Base-by-base conservation (phyloP, 1,139 yeast species). In the Candida sp. region DNA sequence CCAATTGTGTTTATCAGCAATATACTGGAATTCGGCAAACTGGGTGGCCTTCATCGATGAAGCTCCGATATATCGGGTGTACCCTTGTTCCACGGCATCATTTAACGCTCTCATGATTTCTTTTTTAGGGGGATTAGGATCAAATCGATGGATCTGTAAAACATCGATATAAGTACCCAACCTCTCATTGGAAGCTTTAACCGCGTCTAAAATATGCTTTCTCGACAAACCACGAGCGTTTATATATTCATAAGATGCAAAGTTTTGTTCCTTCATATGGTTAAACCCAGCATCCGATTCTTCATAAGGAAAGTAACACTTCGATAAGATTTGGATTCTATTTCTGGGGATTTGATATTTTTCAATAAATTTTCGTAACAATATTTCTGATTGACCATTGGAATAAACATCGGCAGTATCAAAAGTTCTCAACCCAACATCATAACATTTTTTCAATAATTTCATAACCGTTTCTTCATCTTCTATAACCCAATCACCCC, bases 31-130 rank as follows among this genome's bases (percentile, higher is more conserved):
- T 55, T 69, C 70, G 5, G 70, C 76, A 58, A 80, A 80, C 47
- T 74, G 73, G 33, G 59, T 57, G 1, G 76, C 66, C 43, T 60
- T 65, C 84, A 80, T 79, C 0, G 81, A 57, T 1, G 83, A 77
- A 2, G 84, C 84, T n/a, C 85, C 85, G 44, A 81, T 66, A 55
- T 81, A 81, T 44, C 83, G 67, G 5, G 71, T 64, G 32, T 61
- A 58, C 1, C 84, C 85, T 22, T 61, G 49, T 46, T 69, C 69
- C 23, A 79, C 77, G 33, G 76, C 66, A 51, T 75, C 79, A 50
- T 80, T 75, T 49, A 81, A 63, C 1, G 83, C 75, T 49, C 60
- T 68, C 84, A 81, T 78, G 35, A 72, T 72, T 50, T 81, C 84
- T 44, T 68, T 70, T 42, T 66, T 64, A 30, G 79, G 74, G 4